These are phyloP conservation scores for Discostella stelligera DNA, from an alignment of 352 stramenopile genomes.

Conservation along the genomic window DNA sequence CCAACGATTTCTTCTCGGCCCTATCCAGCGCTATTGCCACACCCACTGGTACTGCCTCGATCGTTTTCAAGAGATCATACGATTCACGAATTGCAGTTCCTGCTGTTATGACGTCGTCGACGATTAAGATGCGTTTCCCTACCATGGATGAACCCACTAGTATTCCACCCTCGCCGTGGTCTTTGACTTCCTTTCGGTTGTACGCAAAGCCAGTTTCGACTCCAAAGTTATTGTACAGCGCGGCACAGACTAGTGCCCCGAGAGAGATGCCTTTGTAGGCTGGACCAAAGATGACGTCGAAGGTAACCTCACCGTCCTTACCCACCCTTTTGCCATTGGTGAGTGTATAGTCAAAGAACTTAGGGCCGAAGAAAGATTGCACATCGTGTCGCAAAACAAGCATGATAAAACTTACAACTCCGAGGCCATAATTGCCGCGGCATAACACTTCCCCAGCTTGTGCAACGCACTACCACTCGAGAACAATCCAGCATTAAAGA, in stretches of 20 bases:
- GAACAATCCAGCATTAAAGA: conserved; percentile 99
- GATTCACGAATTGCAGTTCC: conserved; percentile 97
- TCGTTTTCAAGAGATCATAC: conserved; percentile 86
- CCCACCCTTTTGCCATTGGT: conserved; percentile 7
- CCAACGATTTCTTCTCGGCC: conserved; percentile 93
- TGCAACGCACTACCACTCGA: conserved; percentile 89
- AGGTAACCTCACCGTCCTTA: conserved; percentile 85
- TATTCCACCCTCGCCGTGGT: conserved; percentile 96
- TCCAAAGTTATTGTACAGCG: conserved; percentile 88
- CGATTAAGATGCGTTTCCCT: conserved; percentile 94
- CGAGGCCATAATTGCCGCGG: conserved; percentile 88
- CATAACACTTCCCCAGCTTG: conserved; percentile 92
- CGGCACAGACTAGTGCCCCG: conserved; percentile 90
- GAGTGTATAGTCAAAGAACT: conserved; percentile 20
- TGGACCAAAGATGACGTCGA: conserved; percentile 98
- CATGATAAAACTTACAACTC: conserved; percentile 66
- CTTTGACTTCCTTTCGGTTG: conserved; percentile 99
- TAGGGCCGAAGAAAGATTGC: conserved; percentile 11
- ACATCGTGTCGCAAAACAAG: conserved; percentile 6
- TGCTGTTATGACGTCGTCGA: conserved; percentile 99
- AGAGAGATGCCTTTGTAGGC: conserved; percentile 99
- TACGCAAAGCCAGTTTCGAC: conserved; percentile 95
- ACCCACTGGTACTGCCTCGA: conserved; percentile 90
- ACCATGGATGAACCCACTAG: conserved; percentile 94
- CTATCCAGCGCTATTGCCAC: conserved; percentile 97